Evolutionary conservation across 1,284 basidiomycete species (phyloP), one percentile per base, ranked within the genome.

Genomic region (Cutaneotrichosporon sp.): DNA sequence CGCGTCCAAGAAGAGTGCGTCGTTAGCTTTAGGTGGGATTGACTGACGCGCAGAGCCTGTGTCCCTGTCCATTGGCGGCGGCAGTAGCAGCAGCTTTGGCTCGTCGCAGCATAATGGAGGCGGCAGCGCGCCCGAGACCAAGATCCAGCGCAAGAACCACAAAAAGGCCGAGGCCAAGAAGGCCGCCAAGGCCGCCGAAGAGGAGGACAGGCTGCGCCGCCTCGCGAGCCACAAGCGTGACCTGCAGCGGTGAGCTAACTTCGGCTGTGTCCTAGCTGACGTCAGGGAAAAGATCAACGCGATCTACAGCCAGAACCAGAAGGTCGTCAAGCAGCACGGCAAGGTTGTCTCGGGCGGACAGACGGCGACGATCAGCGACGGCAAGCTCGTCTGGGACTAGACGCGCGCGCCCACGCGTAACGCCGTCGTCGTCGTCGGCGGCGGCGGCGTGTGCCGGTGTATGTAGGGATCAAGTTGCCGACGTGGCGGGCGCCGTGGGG

Each of bases 91-190:
- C 22, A 46, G 9, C 14, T 30, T 30, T 30, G 26, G 26, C 10
- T 5, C 26, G 26, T 10, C 5, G 26, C 7, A 5, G 26, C 7
- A 10, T 30, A 10, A 10, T 30, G 26, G 5, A 7, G 7, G 37
- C 30, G 26, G 26, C 37, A 26, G 34, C 42, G 56, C 56, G n/a
- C 37, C 36, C 14, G 35, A 44, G 3, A 71, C 69, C 45, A 65
- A 66, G 52, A 44, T 65, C 10, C 69, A 70, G 56, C 59, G 60
- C 54, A 73, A 73, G 66, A 73, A 73, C 49, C 64, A 63, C 15
- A 70, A 70, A 54, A 70, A 72, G 61, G 54, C 67, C 12, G 70
- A 70, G 33, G 64, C 59, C n/a, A 73, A 73, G 55, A 70, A 70
- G 50, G 66, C 61, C 2, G 58, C 61, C 14, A 63, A 60, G 55